Percentiles rank a stretch among this genome's conserved stretches.
These are phyloP conservation scores for Lyophyllum atratum DNA, from an alignment of 768 basidiomycete species.

Conservation along the genomic window DNA sequence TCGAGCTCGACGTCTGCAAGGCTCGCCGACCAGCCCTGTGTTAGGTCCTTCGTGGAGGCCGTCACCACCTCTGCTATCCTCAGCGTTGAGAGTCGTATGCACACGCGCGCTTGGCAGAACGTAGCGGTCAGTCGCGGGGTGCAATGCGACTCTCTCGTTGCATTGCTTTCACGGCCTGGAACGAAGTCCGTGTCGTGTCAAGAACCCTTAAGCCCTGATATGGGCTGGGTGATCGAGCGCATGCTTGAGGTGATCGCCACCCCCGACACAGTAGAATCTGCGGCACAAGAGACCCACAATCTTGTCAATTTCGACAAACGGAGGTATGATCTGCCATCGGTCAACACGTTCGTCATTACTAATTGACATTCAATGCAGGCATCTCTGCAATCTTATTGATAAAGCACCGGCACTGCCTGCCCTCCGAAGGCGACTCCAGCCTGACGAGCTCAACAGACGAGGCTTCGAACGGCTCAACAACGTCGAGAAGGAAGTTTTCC, in stretches of 20 bases:
- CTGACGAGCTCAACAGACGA: constrained; percentile 59
- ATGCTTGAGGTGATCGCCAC: constrained; percentile 78
- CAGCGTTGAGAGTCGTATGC: constrained; percentile 78
- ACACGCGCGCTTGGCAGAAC: constrained; percentile 77
- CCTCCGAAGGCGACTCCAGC: constrained; percentile 42
- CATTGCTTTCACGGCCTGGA: constrained; percentile 55
- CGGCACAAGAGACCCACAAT: constrained; percentile 51
- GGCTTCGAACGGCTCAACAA: constrained; percentile 77
- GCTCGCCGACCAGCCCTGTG: constrained; percentile 58
- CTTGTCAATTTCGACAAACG: constrained; percentile 85
- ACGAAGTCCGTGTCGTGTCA: constrained; percentile 44
- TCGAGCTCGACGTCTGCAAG: constrained; percentile 32
- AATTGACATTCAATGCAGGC: constrained; percentile 40
- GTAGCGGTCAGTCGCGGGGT: constrained; percentile 65
- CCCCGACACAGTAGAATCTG: constrained; percentile 65
- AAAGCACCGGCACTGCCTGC: constrained; percentile 50
- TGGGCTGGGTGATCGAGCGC: constrained; percentile 83
- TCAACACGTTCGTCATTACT: constrained; percentile 4
- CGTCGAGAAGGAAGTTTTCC: constrained; percentile 68
- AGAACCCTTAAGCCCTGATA: constrained; percentile 66
- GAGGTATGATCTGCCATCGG: constrained; percentile 46
- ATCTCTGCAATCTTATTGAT: constrained; percentile 64
- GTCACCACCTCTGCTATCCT: constrained; percentile 74
- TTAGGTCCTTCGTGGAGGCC: constrained; percentile 81
- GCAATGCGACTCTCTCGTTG: constrained; percentile 59